Evolutionary conservation across 2,329 filamentous ascomycete species (phyloP).

Genomic region (Iodosphaeria phyllophila): DNA sequence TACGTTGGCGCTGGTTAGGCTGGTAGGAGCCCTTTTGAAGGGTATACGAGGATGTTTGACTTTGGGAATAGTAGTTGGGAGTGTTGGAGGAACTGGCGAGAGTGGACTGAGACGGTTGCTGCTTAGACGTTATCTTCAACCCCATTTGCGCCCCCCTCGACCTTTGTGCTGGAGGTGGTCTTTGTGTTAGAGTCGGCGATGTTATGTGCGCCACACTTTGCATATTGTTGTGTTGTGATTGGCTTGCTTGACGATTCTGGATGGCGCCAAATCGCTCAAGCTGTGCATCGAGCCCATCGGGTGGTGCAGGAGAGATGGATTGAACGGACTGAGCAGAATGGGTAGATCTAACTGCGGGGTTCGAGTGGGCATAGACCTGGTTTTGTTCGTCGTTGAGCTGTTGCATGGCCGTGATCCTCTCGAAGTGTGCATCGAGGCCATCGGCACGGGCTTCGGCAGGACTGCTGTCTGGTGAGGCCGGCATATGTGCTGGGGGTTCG

Average conservation of each 20-base stretch:
- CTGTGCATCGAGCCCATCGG: conserved; percentile 12
- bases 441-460: background rate
- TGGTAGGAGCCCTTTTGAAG: conserved; percentile 11
- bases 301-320: conserved; percentile 1
- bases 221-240: conserved; percentile 1
- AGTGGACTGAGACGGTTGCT: no score
- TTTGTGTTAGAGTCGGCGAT: conserved; percentile 6
- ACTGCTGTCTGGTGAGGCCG: background rate
- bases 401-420: conserved; percentile 9
- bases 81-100: conserved; percentile 8
- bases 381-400: conserved; percentile 8
- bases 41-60: conserved; percentile 11
- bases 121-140: conserved; percentile 10
- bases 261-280: conserved; percentile 11
- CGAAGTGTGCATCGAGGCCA: conserved; percentile 12
- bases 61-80: conserved; percentile 13
- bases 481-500: background rate
- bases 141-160: conserved; percentile 12
- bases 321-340: background rate
- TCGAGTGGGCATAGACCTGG: conserved; percentile 6
- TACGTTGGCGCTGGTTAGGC: conserved; percentile 11
- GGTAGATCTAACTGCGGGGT: background rate
- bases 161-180: conserved; percentile 10
- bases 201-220: conserved; percentile 1
- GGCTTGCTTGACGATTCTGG: conserved; percentile 9